Percentiles rank a stretch among this genome's conserved stretches.
phyloP scores from a whole-genome alignment of 2,329 filamentous ascomycete genomes.

The Verticillium nonalfalfae region DNA sequence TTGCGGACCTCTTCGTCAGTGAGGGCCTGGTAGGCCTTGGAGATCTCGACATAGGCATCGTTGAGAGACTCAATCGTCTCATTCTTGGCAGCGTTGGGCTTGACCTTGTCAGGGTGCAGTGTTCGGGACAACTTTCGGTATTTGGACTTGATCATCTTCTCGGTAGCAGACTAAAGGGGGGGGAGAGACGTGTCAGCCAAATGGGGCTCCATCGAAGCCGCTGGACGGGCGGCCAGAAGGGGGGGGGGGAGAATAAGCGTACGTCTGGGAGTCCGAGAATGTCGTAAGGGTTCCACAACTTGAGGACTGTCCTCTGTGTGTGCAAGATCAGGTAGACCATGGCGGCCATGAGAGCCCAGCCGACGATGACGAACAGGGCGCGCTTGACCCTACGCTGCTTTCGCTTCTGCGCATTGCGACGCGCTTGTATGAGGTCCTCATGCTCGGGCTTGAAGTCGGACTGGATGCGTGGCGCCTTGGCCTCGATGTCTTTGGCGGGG shows the following conservation, averaged over 20 bases:
- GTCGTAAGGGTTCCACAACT: conserved; percentile 96
- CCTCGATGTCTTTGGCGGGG: conserved; percentile 69
- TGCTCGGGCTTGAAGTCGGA: conserved; percentile 76
- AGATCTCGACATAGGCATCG: conserved; percentile 85
- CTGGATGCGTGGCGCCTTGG: conserved; percentile 75
- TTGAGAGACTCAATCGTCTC: conserved; percentile 82
- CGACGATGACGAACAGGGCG: conserved; percentile 64
- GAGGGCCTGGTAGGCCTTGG: conserved; percentile 95
- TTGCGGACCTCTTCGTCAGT: conserved; percentile 97
- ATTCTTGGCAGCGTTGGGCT: conserved; percentile 78
- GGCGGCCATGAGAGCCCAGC: conserved; percentile 78
- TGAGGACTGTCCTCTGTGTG: conserved; percentile 63
- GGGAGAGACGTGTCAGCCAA: conserved; percentile 2
- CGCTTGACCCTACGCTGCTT: conserved; percentile 86
- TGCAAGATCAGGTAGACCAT: conserved; percentile 89
- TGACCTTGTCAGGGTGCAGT: conserved; percentile 89
- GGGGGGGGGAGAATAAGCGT: conserved; percentile 17
- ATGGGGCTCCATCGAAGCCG: neutral
- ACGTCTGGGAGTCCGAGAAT: conserved; percentile 83
- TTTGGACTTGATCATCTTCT: conserved; percentile 86
- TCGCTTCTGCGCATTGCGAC: conserved; percentile 82
- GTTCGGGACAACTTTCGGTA: conserved; percentile 83
- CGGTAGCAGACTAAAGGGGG: conserved; percentile 56
- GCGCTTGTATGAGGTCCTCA: conserved; percentile 73
- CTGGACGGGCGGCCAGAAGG: neutral